Evolutionary conservation across 2,329 filamentous ascomycete genomes (phyloP).

Genomic region (Pseudogymnoascus sp.): DNA sequence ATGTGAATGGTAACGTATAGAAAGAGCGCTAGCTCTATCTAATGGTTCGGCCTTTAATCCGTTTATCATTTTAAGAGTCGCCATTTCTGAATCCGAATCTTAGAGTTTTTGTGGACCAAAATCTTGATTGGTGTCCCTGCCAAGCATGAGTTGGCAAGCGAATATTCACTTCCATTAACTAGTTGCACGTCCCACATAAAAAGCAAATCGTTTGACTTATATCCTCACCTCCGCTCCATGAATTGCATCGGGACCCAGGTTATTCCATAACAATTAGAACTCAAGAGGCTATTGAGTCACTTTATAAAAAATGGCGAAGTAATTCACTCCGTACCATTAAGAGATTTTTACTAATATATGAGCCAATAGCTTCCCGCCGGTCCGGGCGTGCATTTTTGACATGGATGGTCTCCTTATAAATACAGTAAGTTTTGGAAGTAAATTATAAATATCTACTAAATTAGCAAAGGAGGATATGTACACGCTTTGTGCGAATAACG

Average conservation of each 20-base stretch:
- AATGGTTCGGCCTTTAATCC: neutral
- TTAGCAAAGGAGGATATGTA: slow-evolving; percentile 64
- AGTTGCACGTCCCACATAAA: neutral
- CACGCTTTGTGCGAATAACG: slow-evolving; percentile 71
- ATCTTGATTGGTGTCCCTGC: neutral
- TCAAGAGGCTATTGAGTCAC: neutral
- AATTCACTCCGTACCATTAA: neutral
- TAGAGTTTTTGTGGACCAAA: neutral
- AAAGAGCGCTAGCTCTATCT: neutral
- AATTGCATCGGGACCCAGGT: neutral
- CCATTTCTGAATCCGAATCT: neutral
- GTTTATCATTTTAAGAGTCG: neutral
- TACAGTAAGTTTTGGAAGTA: slow-evolving; percentile 40
- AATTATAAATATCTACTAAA: neutral
- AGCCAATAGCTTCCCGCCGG: slow-evolving; percentile 55
- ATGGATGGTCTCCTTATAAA: slow-evolving; percentile 97
- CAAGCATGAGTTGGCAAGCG: neutral
- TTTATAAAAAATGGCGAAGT: neutral
- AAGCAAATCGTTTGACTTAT: neutral
- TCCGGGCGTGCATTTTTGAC: slow-evolving; percentile 92
- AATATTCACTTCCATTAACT: neutral
- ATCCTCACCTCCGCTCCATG: neutral
- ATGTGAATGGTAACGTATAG: neutral
- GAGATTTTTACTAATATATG: slow-evolving; percentile 44
- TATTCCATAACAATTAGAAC: neutral